These are phyloP conservation scores for Aspergillus carlsbadensis DNA, from an alignment of 495 filamentous ascomycete species.

Conservation along the genomic window DNA sequence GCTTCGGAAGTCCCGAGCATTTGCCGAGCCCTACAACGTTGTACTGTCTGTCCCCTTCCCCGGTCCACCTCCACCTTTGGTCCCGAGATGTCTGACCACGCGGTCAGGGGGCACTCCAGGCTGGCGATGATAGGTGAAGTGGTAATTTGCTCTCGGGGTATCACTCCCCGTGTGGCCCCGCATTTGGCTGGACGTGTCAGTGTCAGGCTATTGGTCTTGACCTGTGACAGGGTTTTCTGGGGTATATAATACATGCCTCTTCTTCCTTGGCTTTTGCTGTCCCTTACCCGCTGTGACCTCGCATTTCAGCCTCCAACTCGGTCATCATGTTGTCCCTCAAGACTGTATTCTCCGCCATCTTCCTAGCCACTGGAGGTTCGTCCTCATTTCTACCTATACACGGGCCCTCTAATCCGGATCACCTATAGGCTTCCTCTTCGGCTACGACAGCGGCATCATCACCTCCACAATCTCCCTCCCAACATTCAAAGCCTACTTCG, in stretches of 20 bases:
- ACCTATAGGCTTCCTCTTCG: constrained; percentile 30
- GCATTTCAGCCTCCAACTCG: too few relatives aligned
- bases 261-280: too few relatives aligned
- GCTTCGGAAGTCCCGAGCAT: not conserved
- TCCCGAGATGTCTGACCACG: not conserved
- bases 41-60: not conserved
- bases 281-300: too few relatives aligned
- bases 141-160: not conserved
- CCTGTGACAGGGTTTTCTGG: too few relatives aligned
- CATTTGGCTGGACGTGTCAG: not conserved
- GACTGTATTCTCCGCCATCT: constrained; percentile 25
- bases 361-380: constrained; percentile 29
- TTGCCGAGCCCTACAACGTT: not conserved
- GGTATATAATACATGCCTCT: too few relatives aligned
- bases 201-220: too few relatives aligned
- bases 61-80: not conserved
- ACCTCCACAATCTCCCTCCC: constrained; percentile 40
- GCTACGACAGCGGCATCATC: constrained; percentile 40
- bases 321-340: constrained; percentile 18
- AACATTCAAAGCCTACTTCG: constrained; percentile 43
- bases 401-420: not conserved
- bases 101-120: too few relatives aligned
- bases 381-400: not conserved
- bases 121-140: not conserved
- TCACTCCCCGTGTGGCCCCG: not conserved